Evolutionary conservation across 1,139 yeast species (phyloP).

Genomic region (Protomyces inundatus): DNA sequence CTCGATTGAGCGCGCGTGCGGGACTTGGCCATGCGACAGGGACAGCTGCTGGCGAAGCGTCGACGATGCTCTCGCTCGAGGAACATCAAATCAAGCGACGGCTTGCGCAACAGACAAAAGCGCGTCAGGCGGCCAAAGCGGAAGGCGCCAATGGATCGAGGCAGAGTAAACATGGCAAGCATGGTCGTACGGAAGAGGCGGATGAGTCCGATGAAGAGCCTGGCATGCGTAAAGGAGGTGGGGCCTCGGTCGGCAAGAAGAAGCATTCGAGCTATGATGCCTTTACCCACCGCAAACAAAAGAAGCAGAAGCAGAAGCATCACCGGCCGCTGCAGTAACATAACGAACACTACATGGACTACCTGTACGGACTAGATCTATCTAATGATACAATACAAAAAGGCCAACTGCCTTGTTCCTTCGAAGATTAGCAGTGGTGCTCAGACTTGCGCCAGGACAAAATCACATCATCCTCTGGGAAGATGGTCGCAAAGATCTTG

Average conservation of each 20-base stretch:
- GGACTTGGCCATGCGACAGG: not conserved
- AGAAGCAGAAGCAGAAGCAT: not conserved
- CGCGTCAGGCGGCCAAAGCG: not conserved
- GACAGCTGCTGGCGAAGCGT: not conserved
- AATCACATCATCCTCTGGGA: constrained; percentile 66
- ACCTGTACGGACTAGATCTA: not conserved
- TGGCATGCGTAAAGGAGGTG: not conserved
- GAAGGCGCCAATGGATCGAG: not conserved
- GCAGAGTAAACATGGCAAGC: not conserved
- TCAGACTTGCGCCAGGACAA: constrained; percentile 12
- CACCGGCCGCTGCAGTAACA: not conserved
- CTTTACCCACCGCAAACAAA: not conserved
- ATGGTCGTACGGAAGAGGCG: not conserved
- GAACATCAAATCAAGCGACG: not conserved
- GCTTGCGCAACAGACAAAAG: not conserved
- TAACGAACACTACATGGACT: not conserved
- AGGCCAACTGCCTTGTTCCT: not conserved
- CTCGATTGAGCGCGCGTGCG: not conserved
- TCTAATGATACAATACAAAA: not conserved
- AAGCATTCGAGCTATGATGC: not conserved
- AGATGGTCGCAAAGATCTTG: constrained; percentile 93
- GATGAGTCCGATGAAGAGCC: not conserved
- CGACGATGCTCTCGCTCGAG: not conserved
- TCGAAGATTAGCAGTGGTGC: constrained; percentile 2
- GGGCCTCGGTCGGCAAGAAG: not conserved